phyloP scores from a whole-genome alignment of 2,329 filamentous ascomycete species.

The Daldinia sp. region DNA sequence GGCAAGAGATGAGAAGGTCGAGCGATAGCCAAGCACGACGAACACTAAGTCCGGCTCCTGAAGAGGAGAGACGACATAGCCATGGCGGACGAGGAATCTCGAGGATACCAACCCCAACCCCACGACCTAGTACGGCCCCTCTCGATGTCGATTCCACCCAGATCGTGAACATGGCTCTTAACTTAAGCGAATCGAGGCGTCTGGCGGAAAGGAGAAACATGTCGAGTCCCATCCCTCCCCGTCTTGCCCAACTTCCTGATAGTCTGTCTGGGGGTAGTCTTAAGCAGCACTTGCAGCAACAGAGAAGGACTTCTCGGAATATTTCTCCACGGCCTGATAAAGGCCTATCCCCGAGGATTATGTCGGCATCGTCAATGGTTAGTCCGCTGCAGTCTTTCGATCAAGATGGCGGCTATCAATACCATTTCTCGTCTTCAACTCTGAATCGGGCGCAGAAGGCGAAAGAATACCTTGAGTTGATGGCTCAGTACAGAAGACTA shows the following conservation, averaged over 20 bases:
- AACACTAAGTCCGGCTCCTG: slow-evolving; percentile 24
- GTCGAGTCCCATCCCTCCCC: slow-evolving; percentile 64
- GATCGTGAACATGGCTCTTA: slow-evolving; percentile 93
- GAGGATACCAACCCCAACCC: slow-evolving; percentile 45
- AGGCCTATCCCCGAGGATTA: slow-evolving; percentile 56
- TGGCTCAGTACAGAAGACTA: slow-evolving; percentile 83
- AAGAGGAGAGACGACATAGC: slow-evolving; percentile 45
- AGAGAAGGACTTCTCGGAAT: slow-evolving; percentile 71
- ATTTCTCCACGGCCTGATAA: slow-evolving; percentile 69
- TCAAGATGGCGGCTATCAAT: slow-evolving; percentile 66
- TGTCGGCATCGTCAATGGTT: slow-evolving; percentile 56
- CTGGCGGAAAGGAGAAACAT: slow-evolving; percentile 70
- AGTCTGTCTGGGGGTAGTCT: slow-evolving; percentile 69
- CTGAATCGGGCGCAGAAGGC: slow-evolving; percentile 86
- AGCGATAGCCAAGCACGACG: slow-evolving; percentile 34
- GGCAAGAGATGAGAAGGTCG: slow-evolving; percentile 31
- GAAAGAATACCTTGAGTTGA: slow-evolving; percentile 85
- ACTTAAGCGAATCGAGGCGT: slow-evolving; percentile 83
- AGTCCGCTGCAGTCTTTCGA: slow-evolving; percentile 63
- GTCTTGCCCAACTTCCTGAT: slow-evolving; percentile 65
- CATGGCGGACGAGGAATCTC: slow-evolving; percentile 46
- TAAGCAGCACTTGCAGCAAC: slow-evolving; percentile 77
- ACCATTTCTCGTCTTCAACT: slow-evolving; percentile 82
- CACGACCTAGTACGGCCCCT: slow-evolving; percentile 46
- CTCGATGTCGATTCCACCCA: slow-evolving; percentile 84